These are phyloP conservation scores for Fusarium miscanthi DNA, from an alignment of 2,329 filamentous ascomycete genomes.

Conservation along the genomic window DNA sequence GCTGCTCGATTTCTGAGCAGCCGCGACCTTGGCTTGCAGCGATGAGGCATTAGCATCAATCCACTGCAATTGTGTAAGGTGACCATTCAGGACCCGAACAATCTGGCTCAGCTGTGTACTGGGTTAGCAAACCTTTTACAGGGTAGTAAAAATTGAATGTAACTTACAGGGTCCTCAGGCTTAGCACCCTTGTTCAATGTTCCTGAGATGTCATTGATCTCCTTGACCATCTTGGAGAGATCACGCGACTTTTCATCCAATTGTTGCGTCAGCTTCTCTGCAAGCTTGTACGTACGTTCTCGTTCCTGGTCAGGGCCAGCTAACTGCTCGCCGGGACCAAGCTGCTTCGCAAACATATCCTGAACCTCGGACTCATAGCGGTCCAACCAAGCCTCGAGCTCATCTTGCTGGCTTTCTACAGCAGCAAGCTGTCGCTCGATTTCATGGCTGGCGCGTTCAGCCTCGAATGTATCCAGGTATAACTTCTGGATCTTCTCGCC, in stretches of 20 bases:
- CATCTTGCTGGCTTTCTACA: conserved; percentile 93
- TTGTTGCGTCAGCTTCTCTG: conserved; percentile 90
- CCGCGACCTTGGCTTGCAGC: conserved; percentile 83
- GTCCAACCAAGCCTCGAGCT: conserved; percentile 88
- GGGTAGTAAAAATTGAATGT: background rate
- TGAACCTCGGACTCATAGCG: conserved; percentile 93
- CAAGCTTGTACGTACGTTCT: conserved; percentile 94
- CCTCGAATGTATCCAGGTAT: conserved; percentile 91
- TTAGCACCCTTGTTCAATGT: conserved; percentile 90
- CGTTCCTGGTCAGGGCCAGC: conserved; percentile 94
- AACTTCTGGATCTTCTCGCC: conserved; percentile 94
- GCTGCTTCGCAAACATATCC: conserved; percentile 82
- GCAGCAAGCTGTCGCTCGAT: conserved; percentile 90
- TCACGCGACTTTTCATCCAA: conserved; percentile 95
- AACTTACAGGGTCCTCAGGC: conserved; percentile 84
- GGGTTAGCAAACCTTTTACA: conserved; percentile 42
- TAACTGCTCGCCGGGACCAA: conserved; percentile 79
- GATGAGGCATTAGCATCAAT: conserved; percentile 88
- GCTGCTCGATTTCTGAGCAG: conserved; percentile 83
- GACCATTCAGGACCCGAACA: conserved; percentile 92
- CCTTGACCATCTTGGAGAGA: conserved; percentile 94
- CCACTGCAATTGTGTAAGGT: conserved; percentile 90
- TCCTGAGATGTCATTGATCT: conserved; percentile 94
- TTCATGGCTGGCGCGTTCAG: conserved; percentile 90
- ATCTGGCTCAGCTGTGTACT: conserved; percentile 84